Evolutionary conservation across 805 yeast species (phyloP), one percentile per base, ranked within the genome.

Genomic region (Vanderwaltozyma polyspora): DNA sequence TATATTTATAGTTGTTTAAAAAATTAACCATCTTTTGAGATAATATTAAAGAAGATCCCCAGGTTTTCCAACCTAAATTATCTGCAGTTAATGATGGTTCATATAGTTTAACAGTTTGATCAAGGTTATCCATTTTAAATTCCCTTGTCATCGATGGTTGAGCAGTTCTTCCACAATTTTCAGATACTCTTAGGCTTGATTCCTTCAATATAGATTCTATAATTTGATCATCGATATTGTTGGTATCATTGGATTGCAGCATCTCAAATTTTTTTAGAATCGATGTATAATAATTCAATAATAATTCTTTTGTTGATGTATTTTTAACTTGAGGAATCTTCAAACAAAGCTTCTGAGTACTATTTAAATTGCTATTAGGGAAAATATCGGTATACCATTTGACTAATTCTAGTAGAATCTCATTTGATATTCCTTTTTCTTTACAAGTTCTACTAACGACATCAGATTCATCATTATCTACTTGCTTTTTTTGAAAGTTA

Each of bases 51-150:
- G 96, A 75, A 0, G 96, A 81, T 0, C 97, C 98, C 98, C 98
- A 89, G 0, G 98, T 89, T 42, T 89, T 85, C 53, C 85, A 66
- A 0, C 98, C 98, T 16, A 91, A 60, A 41, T 79, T 81, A 56
- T 91, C 98, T 25, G 75, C 72, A 0, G 95, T 83, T 40, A 89
- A 61, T 0, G 94, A 75, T 0, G 97, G 97, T 49, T 89, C 98
- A 38, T 67, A 66, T 19, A 89, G 56, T 17, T 46, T 40, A 3
- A 58, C 54, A 2, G 47, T 39, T 1, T 44, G 45, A 0, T 45
- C 40, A 17, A 69, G 48, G 4, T 59, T 57, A 0, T 62, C 60
- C 2, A 83, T 54, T 8, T 60, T 55, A 22, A 89, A 74, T 28
- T 63, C 66, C 31, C 97, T 62, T 2, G 67, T 60, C 44, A 79